Base-by-base conservation (phyloP, 225 moss, liverwort and hornwort species). In the Anthoceros angustus region DNA sequence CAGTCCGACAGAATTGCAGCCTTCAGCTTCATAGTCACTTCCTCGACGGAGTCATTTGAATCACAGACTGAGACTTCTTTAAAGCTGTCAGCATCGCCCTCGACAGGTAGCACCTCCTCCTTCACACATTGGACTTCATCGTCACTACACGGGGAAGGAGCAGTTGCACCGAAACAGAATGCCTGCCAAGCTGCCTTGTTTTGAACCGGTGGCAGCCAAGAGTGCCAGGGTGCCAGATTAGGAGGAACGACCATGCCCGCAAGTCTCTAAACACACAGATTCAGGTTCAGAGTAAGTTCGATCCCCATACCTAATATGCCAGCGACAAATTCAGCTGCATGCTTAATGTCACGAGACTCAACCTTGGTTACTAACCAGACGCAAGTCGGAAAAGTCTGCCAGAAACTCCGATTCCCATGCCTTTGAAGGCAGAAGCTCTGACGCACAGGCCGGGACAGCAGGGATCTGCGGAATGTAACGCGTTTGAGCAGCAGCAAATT, bases 101-200 rank as follows among this genome's bases (percentile, higher is more conserved):
- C 63, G 43, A 70, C 4, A n/a, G 67, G 68, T 46, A 42, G n/a
- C 10, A 67, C 74, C 43, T 66, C 46, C n/a, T 61, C 68, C 40
- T 85, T 83, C 55, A 85, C 94, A 41, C 77, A 73, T 32, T 74
- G 71, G 42, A 50, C 7, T 7, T 55, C 55, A 15, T 55, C 55
- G 14, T 55, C 55, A 55, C 55, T 55, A 9, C 0, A 18, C 23
- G 6, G 18, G 0, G n/a, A 46, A 43, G 77, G 68, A 50, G 82
- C 82, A 26, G 77, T 70, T 61, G 75, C 75, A 63, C 88, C 95
- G 71, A 98, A 98, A 74, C 91, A 98, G 38, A 86, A 78, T 42
- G 78, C 74, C 74, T 98, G 88, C 95, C 95, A 98, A 69, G 83
- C 91, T 41, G 78, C 73, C 70, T 84, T 83, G 66, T 87, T 89